Base-by-base conservation (phyloP, 1,284 basidiomycete species). In the Rhodotorula sp. region DNA sequence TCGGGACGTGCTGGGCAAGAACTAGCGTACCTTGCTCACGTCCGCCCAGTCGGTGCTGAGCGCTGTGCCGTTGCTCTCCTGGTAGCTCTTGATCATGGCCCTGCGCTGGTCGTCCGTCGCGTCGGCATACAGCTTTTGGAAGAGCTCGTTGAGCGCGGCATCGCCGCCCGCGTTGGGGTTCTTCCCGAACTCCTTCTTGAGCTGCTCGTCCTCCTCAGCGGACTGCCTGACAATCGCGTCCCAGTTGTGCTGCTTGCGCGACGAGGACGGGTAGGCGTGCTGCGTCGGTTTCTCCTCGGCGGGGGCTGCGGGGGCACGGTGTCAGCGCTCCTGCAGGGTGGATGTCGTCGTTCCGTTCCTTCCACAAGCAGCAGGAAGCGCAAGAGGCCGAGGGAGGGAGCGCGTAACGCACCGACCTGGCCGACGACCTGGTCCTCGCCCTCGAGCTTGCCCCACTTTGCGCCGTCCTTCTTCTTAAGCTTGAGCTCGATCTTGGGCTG, bases 31-130 rank as follows among this genome's bases (percentile, higher is more conserved):
- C 83, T 90, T 90, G 74, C 83, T 84, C 15, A 97, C 92, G 75
- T 92, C 91, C 9, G 87, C 87, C 94, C 94, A 97, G 81, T 97
- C 93, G 0, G 94, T 97, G 83, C 91, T 94, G 57, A 97, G 84
- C 0, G 92, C 89, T 15, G 94, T 97, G 6, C 94, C 79, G 57
- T 78, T 79, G 53, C 71, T 71, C 69, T 77, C 75, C 56, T 87
- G 86, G 81, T 91, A 97, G 80, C 91, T 94, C 86, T 97, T 97
- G 88, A 97, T 88, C 93, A 97, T 97, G 0, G 94, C 95, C 53
- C 89, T 86, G 78, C 85, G 92, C 79, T 97, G 91, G 0, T 92
- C 91, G 79, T 96, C 92, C 21, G 92, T 77, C 25, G 80, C 91
- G 79, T 90, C 90, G 6, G 85, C 85, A 79, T 91, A 97, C 70